Percentiles rank a stretch among this genome's conserved stretches.
Evolutionary conservation across 164 flowering plant species (phyloP).

Genomic region (Nymphaea colorata): DNA sequence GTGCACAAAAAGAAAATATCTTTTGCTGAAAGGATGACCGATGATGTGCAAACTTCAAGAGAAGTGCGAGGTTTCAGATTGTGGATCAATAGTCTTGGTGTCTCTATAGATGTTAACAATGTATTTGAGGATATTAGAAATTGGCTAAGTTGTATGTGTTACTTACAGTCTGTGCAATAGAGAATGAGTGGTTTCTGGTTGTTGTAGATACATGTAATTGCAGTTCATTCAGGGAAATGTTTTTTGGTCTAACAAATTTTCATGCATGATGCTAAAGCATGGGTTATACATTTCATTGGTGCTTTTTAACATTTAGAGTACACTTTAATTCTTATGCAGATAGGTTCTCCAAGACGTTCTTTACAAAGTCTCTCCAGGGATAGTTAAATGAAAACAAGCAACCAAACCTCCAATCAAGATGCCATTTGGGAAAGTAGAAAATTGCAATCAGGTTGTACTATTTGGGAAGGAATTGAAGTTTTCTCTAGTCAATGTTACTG

Average conservation of each 20-base stretch:
- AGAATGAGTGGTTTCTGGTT: too few relatives aligned
- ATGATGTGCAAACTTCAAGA: constrained; percentile 71
- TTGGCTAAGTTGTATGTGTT: constrained; percentile 40
- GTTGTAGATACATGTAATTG: too few relatives aligned
- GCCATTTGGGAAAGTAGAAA: constrained; percentile 95
- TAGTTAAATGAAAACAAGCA: constrained; percentile 87
- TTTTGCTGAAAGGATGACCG: constrained; percentile 89
- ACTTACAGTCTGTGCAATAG: too few relatives aligned
- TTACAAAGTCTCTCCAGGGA: constrained; percentile 76
- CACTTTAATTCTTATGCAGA: constrained; percentile 25
- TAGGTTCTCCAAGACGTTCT: constrained; percentile 84
- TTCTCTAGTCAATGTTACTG: constrained; percentile 78
- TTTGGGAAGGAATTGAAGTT: constrained; percentile 72
- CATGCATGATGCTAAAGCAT: too few relatives aligned
- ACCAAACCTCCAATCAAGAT: constrained; percentile 90
- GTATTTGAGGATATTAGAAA: constrained; percentile 89
- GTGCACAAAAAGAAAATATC: constrained; percentile 54
- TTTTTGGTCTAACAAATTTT: too few relatives aligned
- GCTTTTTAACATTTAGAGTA: too few relatives aligned
- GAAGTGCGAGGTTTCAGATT: constrained; percentile 80
- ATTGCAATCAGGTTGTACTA: constrained; percentile 76
- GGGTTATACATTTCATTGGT: too few relatives aligned
- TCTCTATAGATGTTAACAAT: constrained; percentile 57
- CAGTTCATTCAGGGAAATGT: too few relatives aligned
- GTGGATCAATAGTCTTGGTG: constrained; percentile 91